Base-by-base conservation (phyloP, 2,329 filamentous ascomycete genomes). In the Alternaria postmessia region DNA sequence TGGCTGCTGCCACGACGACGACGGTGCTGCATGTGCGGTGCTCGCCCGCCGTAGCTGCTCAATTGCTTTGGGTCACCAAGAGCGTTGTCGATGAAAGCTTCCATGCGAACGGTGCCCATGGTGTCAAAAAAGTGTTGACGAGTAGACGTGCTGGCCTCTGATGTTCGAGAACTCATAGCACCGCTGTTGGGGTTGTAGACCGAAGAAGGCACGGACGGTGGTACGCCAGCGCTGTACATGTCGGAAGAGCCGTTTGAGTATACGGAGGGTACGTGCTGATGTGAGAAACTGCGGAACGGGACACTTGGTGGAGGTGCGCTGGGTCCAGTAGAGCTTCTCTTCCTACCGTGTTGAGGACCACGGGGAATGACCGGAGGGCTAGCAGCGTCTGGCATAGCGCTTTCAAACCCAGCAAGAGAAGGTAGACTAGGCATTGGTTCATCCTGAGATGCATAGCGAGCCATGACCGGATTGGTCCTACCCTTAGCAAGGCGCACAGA, bases 101-200 rank as follows among this genome's bases (percentile, higher is more conserved):
- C 94, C 94, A 99, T 98, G 28, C 95, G 88, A 47, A 98, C 88
- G 2, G 94, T 98, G 1, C 94, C 93, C 59, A 96, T 76, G 26
- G 91, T 91, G 69, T 96, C 93, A 73, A 95, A 95, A 81, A 95
- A 94, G 76, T 87, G 86, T 57, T 78, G 52, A 73, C 81, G 64
- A 64, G 86, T 75, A 3, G 81, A 81, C 2, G 78, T 82, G 65
- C 82, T 84, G 11, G 81, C 80, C 57, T 84, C 83, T 0, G 83
- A 84, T 1, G 81, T 87, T 68, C 77, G 87, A 80, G 74, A 78
- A 60, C 79, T 88, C 78, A 81, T 73, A 16, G 75, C 67, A 38
- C 71, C 75, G 38, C 73, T 75, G 22, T 71, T 69, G 7, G 74
- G 71, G 54, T 80, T 83, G 64, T 78, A 79, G 11, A 79, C 79